Evolutionary conservation across 345 rosid species (phyloP), one percentile per base, ranked within the genome.

Genomic region (Sisymbrium altissimum): DNA sequence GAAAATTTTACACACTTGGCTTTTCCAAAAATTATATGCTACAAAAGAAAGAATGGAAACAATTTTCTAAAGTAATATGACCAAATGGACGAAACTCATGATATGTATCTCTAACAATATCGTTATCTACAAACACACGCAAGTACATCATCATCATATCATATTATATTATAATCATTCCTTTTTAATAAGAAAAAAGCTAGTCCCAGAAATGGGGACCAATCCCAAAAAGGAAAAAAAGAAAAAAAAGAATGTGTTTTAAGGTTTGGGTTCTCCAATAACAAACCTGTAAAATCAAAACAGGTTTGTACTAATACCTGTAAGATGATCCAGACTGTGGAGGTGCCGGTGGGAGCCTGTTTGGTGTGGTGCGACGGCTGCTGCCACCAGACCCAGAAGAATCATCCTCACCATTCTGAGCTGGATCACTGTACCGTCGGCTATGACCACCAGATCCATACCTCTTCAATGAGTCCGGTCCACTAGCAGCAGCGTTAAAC

Each of bases 401-500:
- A 32, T 71, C 86, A 35, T 71, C 86, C 70, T 95, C 98, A 62
- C 91, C 97, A 18, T 95, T 89, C 80, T 89, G 87, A 23, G 83
- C 77, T 12, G 95, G 89, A 63, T 90, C 85, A 54, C 86, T 83
- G 85, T 88, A 80, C 1, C 96, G 83, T 7, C 96, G 82, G 72
- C 91, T 86, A 67, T 90, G 93, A 79, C 88, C 84, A 46, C 81
- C 87, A 3, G 83, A 43, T 43, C 87, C 84, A 36, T 82, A 79
- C 38, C 88, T 83, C 35, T 78, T 80, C 35, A 83, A 55, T 21
- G 82, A 63, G 64, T 78, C 88, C 1, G 73, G 81, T 23, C 97
- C 98, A 63, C 85, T 89, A 10, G 93, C 96, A 27, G 97, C 96
- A 25, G 91, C 81, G 52, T 90, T 97, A 46, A 96, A 96, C 69